These are phyloP conservation scores for Aquilaria agallochum DNA, from an alignment of 441 rosid species.

Conservation along the genomic window DNA sequence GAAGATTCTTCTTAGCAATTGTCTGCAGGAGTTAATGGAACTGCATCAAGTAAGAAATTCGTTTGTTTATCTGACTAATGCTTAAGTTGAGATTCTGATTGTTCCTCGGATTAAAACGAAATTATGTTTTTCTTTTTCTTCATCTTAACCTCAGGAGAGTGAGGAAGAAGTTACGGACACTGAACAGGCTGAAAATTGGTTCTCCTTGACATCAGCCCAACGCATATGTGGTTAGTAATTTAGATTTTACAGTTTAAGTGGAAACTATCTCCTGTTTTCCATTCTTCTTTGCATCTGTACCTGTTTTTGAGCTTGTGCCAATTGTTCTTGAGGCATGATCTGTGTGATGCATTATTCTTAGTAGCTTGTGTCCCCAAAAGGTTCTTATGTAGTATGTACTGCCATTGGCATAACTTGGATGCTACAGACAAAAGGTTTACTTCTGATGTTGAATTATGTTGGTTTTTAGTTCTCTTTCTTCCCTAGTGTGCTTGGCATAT, in stretches of 20 bases:
- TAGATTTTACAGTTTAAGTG: background rate
- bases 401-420: no score
- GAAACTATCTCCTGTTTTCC: background rate
- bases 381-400: no score
- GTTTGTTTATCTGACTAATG: slow-evolving; percentile 8
- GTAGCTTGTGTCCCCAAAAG: no score
- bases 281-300: background rate
- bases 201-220: slow-evolving; percentile 97
- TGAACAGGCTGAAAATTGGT: slow-evolving; percentile 99
- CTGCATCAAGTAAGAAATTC: slow-evolving; percentile 73
- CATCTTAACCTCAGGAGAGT: slow-evolving; percentile 56
- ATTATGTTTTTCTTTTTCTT: slow-evolving; percentile 8
- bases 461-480: no score
- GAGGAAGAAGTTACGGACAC: slow-evolving; percentile 98
- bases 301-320: no score
- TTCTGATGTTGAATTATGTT: no score
- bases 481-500: no score
- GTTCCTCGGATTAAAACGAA: background rate
- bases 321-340: no score
- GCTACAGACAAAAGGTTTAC: no score
- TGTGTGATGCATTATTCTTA: no score
- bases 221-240: slow-evolving; percentile 81
- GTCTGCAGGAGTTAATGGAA: slow-evolving; percentile 99
- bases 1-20: slow-evolving; percentile 93
- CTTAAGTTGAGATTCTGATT: background rate